Percentiles rank a stretch among this genome's conserved stretches.
These are phyloP conservation scores for Aulographum hederae DNA, from an alignment of 2,329 filamentous ascomycete genomes.

Conservation along the genomic window DNA sequence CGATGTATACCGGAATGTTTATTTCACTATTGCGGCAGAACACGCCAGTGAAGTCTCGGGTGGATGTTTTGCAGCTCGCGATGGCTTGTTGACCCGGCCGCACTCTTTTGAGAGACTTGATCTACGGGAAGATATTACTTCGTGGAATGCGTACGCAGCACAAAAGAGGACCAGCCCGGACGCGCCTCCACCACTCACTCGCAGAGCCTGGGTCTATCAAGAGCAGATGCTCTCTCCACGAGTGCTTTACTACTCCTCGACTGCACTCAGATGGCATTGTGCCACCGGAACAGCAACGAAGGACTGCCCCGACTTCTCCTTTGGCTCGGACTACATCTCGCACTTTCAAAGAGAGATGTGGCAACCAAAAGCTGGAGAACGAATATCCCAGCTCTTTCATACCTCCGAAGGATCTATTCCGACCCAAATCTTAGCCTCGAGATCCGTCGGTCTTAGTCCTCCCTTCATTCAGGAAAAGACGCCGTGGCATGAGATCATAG, in stretches of 20 bases:
- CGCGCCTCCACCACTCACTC: not conserved
- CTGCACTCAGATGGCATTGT: conserved; percentile 11
- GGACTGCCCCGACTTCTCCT: too few relatives aligned
- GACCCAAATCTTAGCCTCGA: too few relatives aligned
- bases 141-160: not conserved
- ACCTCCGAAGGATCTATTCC: too few relatives aligned
- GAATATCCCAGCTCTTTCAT: too few relatives aligned
- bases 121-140: not conserved
- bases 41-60: not conserved
- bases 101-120: not conserved
- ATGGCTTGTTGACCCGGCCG: not conserved
- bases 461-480: too few relatives aligned
- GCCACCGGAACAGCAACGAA: too few relatives aligned
- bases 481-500: too few relatives aligned
- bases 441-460: too few relatives aligned
- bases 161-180: not conserved
- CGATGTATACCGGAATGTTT: not conserved
- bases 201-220: conserved; percentile 10
- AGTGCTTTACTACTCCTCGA: conserved; percentile 9
- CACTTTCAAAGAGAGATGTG: too few relatives aligned
- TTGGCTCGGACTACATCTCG: too few relatives aligned
- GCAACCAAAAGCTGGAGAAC: too few relatives aligned
- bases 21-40: not conserved
- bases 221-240: conserved; percentile 10
- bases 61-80: not conserved